Percentiles rank a stretch among this genome's conserved stretches.
Evolutionary conservation across 768 basidiomycete genomes (phyloP).

Genomic region (Scleroderma bovista): DNA sequence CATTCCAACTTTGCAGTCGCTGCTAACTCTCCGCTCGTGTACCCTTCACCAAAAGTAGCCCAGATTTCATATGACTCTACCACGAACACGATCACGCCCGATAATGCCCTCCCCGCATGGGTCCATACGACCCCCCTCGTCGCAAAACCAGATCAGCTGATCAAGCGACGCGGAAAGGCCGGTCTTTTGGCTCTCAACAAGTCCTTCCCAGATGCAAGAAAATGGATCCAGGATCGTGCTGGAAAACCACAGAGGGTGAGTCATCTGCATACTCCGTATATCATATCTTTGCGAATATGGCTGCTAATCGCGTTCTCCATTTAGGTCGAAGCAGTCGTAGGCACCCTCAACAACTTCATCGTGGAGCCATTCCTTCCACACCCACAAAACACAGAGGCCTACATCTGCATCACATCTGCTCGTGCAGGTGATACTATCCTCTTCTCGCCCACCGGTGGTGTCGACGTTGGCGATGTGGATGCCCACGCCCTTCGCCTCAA

Average conservation of each 20-base stretch:
- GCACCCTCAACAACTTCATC: conserved; percentile 95
- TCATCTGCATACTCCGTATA: conserved; percentile 9
- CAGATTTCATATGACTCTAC: conserved; percentile 80
- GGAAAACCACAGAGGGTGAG: conserved; percentile 89
- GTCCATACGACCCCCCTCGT: conserved; percentile 84
- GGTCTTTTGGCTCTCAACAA: conserved; percentile 95
- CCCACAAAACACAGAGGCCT: conserved; percentile 90
- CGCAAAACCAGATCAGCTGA: conserved; percentile 96
- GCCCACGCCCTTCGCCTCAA: conserved; percentile 90
- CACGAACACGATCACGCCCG: conserved; percentile 55
- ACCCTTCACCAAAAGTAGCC: conserved; percentile 75
- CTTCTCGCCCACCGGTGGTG: conserved; percentile 98
- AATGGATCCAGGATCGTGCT: conserved; percentile 83
- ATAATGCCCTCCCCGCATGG: conserved; percentile 67
- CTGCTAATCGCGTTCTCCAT: conserved; percentile 1
- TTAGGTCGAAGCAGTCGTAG: conserved; percentile 90
- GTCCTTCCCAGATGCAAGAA: conserved; percentile 78
- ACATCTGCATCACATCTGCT: conserved; percentile 94
- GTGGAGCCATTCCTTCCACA: conserved; percentile 99
- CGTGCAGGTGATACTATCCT: conserved; percentile 95
- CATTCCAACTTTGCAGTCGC: conserved; percentile 51
- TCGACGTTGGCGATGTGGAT: conserved; percentile 98
- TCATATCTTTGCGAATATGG: not conserved
- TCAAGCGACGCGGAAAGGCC: conserved; percentile 99
- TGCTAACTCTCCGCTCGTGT: conserved; percentile 39